These are phyloP conservation scores for Crepidotus variabilis DNA, from an alignment of 768 basidiomycete genomes.

Conservation along the genomic window DNA sequence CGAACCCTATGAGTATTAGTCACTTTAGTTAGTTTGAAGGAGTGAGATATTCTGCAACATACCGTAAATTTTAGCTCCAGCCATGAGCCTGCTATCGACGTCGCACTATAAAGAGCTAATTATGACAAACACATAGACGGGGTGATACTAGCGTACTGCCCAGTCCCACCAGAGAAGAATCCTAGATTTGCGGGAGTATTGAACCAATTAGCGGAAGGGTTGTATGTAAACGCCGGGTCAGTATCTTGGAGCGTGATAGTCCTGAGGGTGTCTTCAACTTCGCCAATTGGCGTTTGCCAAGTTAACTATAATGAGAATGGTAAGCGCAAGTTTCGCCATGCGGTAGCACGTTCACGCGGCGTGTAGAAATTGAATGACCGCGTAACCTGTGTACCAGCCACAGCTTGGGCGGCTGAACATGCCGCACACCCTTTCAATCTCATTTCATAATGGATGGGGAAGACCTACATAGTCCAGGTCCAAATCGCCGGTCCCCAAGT, in stretches of 20 bases:
- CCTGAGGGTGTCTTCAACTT: slow-evolving; percentile 19
- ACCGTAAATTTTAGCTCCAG: slow-evolving; percentile 24
- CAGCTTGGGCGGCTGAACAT: no score
- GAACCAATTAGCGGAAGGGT: slow-evolving; percentile 28
- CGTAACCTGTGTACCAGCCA: no score
- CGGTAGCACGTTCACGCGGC: no score
- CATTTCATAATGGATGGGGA: not conserved
- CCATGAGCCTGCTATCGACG: slow-evolving; percentile 15
- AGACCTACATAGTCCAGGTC: slow-evolving; percentile 47
- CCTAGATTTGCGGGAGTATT: slow-evolving; percentile 27
- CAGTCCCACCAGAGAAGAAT: slow-evolving; percentile 41
- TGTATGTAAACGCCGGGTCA: slow-evolving; percentile 33
- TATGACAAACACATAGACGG: not conserved
- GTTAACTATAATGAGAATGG: slow-evolving; percentile 21
- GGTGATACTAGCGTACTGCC: slow-evolving; percentile 31
- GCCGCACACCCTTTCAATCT: not conserved
- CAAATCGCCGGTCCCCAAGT: slow-evolving; percentile 24
- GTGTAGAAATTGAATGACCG: no score
- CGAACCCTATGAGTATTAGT: no score
- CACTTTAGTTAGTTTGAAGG: no score
- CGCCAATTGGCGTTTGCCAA: slow-evolving; percentile 26
- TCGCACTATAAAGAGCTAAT: slow-evolving; percentile 9
- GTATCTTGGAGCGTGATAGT: slow-evolving; percentile 29
- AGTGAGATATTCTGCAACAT: not conserved
- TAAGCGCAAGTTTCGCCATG: not conserved